phyloP scores from a whole-genome alignment of 768 basidiomycete species.

The Leucocoprinus birnbaumii region DNA sequence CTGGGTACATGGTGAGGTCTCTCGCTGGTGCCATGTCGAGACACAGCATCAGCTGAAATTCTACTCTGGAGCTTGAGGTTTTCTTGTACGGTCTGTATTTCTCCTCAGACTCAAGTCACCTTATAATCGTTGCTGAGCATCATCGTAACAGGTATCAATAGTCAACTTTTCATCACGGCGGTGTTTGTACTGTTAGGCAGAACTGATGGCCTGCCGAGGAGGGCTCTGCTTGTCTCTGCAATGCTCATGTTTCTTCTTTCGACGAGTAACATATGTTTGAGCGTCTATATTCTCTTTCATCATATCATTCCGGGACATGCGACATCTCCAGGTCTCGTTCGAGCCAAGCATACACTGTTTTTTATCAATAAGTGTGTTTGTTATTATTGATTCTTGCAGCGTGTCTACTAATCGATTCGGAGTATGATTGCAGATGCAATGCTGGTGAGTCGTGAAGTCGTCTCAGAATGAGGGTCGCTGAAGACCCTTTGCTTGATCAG shows the following conservation, averaged over 20 bases:
- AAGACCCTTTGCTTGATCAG: background rate
- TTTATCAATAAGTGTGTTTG: slow-evolving; percentile 34
- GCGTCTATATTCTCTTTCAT: slow-evolving; percentile 22
- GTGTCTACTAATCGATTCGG: no score
- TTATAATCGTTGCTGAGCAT: no score
- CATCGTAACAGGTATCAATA: slow-evolving; percentile 26
- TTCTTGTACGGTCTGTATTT: background rate
- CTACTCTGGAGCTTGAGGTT: background rate
- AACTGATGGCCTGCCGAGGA: no score
- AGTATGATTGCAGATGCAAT: slow-evolving; percentile 16
- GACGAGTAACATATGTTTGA: no score
- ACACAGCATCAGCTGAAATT: no score
- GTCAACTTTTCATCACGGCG: no score
- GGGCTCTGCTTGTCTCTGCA: no score
- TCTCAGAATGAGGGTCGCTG: background rate
- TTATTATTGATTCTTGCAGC: background rate
- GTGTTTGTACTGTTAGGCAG: no score
- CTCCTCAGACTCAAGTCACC: no score
- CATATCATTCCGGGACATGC: slow-evolving; percentile 18
- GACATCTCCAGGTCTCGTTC: slow-evolving; percentile 15
- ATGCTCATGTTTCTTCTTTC: no score
- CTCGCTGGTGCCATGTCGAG: no score
- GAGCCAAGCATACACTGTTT: slow-evolving; percentile 32
- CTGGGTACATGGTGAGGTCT: no score
- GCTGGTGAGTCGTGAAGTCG: slow-evolving; percentile 1